phyloP scores from a whole-genome alignment of 2,329 filamentous ascomycete species.

The Geosmithia putterillii region DNA sequence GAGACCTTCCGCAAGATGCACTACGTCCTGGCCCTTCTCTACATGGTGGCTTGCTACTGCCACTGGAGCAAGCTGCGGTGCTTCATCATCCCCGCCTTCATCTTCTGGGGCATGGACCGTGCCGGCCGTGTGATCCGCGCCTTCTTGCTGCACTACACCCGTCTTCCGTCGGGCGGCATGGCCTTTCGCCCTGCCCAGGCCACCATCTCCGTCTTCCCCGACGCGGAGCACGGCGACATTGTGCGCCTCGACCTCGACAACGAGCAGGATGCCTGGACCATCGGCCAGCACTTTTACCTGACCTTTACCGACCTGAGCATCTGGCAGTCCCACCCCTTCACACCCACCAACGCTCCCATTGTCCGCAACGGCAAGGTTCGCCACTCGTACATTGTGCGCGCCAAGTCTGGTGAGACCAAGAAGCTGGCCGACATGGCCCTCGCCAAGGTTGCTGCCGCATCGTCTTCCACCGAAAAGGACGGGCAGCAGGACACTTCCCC shows the following conservation, averaged over 20 bases:
- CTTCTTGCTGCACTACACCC: constrained; percentile 47
- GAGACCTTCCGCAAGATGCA: constrained; percentile 68
- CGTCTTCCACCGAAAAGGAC: not conserved
- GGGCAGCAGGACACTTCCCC: not conserved
- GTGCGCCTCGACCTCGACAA: constrained; percentile 55
- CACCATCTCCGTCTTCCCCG: constrained; percentile 31
- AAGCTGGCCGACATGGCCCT: constrained; percentile 34
- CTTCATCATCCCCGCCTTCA: constrained; percentile 54
- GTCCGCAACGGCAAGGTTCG: constrained; percentile 24
- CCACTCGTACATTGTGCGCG: constrained; percentile 46
- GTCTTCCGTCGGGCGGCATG: constrained; percentile 24
- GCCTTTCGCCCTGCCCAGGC: constrained; percentile 44
- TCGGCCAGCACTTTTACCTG: constrained; percentile 62
- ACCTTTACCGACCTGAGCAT: constrained; percentile 54
- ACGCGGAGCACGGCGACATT: constrained; percentile 45
- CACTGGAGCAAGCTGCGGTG: constrained; percentile 59
- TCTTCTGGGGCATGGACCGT: constrained; percentile 55
- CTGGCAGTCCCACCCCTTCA: constrained; percentile 65
- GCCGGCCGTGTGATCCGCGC: constrained; percentile 44
- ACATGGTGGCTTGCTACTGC: constrained; percentile 63
- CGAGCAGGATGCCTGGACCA: constrained; percentile 45
- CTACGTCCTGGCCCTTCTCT: constrained; percentile 61
- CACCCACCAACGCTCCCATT: constrained; percentile 42
- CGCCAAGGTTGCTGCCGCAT: constrained; percentile 17
- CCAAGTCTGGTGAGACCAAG: constrained; percentile 46